Base-by-base conservation (phyloP, 257 asterid genomes). In the Sherardia arvensis region DNA sequence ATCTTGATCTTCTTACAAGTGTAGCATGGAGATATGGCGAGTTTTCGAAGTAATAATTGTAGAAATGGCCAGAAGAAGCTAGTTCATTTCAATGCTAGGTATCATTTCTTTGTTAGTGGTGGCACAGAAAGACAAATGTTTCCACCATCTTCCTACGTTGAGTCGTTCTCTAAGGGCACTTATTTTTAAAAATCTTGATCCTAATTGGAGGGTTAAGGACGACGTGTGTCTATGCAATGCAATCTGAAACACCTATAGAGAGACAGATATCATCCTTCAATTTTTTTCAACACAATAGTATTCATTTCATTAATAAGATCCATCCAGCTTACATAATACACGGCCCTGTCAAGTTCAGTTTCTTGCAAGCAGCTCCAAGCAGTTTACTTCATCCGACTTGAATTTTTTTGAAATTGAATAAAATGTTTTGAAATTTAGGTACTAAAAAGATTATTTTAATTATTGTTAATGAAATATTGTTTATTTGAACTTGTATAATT, bases 111-210 rank as follows among this genome's bases (percentile, higher is more conserved):
- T 34, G 17, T 26, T 53, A 48, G 1, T 54, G 57, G 73, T 59
- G 71, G 62, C 47, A 38, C 47, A 38, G 18, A 36, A 36, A 38
- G 47, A 38, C 12, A 38, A 43, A 17, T 43, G 51, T 17, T 43
- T 43, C 51, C 51, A 43, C 51, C 51, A 43, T 61, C 53, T 63
- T 38, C 59, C 61, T 61, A 67, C 66, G 61, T 61, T 29, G 32
- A 29, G 26, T 74, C 63, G 15, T 53, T 64, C 20, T 59, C 67
- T 70, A 14, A 43, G 36, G 40, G 58, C 58, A 53, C 51, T 8
- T 53, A 14, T n/a, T n/a, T n/a, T 20, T 49, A 3, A 17, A 26
- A 49, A 18, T 49, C 56, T n/a, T 5, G 23, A 49, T n/a, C 48
- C 33, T 32, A 17, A 53, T 64, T 61, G 25, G 25, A 6, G 30